phyloP scores from a whole-genome alignment of 352 stramenopile genomes.

The Phytopythium kandeliae region DNA sequence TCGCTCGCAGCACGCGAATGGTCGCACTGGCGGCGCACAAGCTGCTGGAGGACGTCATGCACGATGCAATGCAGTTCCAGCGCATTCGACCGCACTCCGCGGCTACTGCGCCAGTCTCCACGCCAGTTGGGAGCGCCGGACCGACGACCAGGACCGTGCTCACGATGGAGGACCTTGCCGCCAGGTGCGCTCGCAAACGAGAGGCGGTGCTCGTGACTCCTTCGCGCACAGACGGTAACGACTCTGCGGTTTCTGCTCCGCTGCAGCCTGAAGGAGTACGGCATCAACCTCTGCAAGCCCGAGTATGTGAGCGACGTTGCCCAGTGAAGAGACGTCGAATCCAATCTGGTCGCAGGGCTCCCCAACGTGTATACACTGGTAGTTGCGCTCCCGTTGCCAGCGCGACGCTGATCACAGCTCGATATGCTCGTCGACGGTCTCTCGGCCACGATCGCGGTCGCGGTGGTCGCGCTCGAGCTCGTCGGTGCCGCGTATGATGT shows the following conservation, averaged over 20 bases:
- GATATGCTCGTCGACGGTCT: conserved; percentile 6
- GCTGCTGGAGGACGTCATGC: conserved; percentile 72
- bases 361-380: too few species aligned
- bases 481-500: conserved; percentile 21
- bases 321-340: conserved; percentile 1
- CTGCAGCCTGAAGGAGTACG: conserved; percentile 70
- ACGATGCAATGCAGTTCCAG: conserved; percentile 79
- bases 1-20: conserved; percentile 38
- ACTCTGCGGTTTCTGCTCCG: not conserved
- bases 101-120: conserved; percentile 1
- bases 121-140: conserved; percentile 3
- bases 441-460: not conserved
- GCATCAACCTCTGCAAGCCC: conserved; percentile 72
- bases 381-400: not conserved
- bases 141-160: conserved; percentile 28
- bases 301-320: conserved; percentile 73
- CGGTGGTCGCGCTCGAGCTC: not conserved
- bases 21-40: conserved; percentile 72
- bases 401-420: not conserved
- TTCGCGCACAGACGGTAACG: not conserved
- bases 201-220: too few species aligned
- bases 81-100: conserved; percentile 44
- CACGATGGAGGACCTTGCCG: conserved; percentile 71
- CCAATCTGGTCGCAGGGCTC: too few species aligned
- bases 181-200: conserved; percentile 3